Conservation (phyloP, 352 stramenopile species). For the Phytophthora tubulina region DNA sequence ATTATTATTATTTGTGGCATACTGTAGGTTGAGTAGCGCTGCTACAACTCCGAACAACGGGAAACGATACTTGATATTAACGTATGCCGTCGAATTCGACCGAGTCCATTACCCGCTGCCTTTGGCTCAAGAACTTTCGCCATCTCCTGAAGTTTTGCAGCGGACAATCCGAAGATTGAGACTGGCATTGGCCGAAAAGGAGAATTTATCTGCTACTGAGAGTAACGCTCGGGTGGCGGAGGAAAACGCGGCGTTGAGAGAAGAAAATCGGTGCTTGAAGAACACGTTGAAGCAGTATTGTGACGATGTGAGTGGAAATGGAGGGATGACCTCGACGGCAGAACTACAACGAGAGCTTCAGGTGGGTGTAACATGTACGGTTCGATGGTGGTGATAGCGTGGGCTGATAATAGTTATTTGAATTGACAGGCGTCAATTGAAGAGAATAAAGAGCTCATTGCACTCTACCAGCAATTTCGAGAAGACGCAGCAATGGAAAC, state of each 20-base stretch:
- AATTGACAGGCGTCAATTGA: constrained; percentile 57
- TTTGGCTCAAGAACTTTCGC: constrained; percentile 72
- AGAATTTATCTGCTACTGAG: constrained; percentile 4
- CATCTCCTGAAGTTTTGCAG: constrained; percentile 76
- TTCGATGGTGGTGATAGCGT: not conserved
- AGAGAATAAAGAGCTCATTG: constrained; percentile 83
- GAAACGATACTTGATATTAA: constrained; percentile 95
- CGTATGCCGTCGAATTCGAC: constrained; percentile 94
- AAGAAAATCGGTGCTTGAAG: constrained; percentile 77
- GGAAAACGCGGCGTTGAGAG: constrained; percentile 57
- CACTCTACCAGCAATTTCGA: constrained; percentile 74
- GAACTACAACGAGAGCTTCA: constrained; percentile 65
- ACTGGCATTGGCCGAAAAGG: constrained; percentile 30
- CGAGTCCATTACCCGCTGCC: constrained; percentile 95
- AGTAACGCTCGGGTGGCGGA: constrained; percentile 35
- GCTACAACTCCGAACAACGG: constrained; percentile 25
- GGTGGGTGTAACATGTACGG: constrained; percentile 12
- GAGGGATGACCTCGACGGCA: constrained; percentile 38
- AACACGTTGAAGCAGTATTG: constrained; percentile 73
- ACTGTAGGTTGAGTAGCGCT: constrained; percentile 15
- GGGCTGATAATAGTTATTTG: constrained; percentile 1
- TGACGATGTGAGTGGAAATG: constrained; percentile 16
- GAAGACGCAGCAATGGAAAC: constrained; percentile 67
- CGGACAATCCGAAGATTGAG: constrained; percentile 82
- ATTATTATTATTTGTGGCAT: constrained; percentile 17